Evolutionary conservation across 352 stramenopile species (phyloP).

Genomic region (Globisporangium sylvaticum): DNA sequence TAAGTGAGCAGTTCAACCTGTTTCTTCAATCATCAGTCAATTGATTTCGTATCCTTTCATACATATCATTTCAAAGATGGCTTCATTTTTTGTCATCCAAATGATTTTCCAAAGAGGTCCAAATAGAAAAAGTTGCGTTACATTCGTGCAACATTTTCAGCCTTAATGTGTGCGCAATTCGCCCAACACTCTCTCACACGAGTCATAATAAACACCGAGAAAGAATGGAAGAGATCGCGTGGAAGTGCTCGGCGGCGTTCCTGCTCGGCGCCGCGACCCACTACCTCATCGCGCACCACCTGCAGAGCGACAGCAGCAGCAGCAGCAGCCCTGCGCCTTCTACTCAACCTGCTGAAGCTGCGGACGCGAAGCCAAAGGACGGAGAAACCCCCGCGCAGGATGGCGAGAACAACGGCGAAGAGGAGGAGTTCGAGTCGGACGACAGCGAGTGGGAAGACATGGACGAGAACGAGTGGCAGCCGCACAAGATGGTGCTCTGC

Average conservation of each 20-base stretch:
- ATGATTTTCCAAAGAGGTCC: too few species aligned
- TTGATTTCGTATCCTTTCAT: too few species aligned
- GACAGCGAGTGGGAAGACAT: constrained; percentile 63
- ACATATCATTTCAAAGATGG: too few species aligned
- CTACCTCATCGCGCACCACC: constrained; percentile 44
- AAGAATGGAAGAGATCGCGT: constrained; percentile 56
- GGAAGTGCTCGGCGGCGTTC: constrained; percentile 79
- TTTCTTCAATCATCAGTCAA: too few species aligned
- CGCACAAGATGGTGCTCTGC: constrained; percentile 93
- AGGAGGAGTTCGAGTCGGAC: constrained; percentile 32
- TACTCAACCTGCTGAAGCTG: not conserved
- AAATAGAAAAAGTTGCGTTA: not conserved
- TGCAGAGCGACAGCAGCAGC: constrained; percentile 25
- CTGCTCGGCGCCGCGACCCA: constrained; percentile 65
- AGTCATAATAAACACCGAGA: not conserved
- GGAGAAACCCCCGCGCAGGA: not conserved
- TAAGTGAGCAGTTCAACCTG: too few species aligned
- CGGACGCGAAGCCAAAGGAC: not conserved
- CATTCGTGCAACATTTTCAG: not conserved
- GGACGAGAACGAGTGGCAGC: constrained; percentile 50
- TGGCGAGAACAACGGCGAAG: constrained; percentile 10
- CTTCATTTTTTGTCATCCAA: too few species aligned
- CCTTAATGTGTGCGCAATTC: too few species aligned
- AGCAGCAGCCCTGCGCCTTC: constrained; percentile 1
- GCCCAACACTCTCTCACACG: not conserved